phyloP scores from a whole-genome alignment of 2,329 filamentous ascomycete species.

The Fusarium miscanthi region DNA sequence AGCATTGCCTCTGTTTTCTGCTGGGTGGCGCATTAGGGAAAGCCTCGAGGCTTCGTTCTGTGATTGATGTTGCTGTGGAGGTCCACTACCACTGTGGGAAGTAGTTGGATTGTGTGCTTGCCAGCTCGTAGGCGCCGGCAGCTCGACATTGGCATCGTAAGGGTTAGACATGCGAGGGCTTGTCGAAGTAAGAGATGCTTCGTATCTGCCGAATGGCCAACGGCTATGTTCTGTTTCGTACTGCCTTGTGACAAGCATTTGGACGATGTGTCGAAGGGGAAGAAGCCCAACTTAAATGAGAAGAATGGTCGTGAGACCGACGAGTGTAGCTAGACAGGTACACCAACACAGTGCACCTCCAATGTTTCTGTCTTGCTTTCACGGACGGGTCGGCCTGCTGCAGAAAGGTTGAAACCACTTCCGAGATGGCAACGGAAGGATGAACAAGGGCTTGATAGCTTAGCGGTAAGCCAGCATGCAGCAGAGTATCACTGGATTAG shows the following conservation, averaged over 20 bases:
- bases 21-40: constrained; percentile 45
- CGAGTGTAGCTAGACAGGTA: constrained; percentile 22
- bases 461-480: constrained; percentile 13
- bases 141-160: constrained; percentile 58
- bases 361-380: constrained; percentile 22
- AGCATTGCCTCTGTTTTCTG: constrained; percentile 53
- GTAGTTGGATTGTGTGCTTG: constrained; percentile 66
- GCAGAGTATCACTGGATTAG: constrained; percentile 22
- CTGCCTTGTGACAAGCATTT: constrained; percentile 66
- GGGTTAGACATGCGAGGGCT: constrained; percentile 68
- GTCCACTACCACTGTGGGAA: constrained; percentile 58
- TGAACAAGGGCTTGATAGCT: constrained; percentile 13
- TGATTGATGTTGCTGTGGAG: constrained; percentile 59
- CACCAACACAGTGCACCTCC: constrained; percentile 39
- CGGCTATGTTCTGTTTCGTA: constrained; percentile 64
- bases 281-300: constrained; percentile 21
- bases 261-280: constrained; percentile 24
- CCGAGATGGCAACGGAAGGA: constrained; percentile 31
- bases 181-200: constrained; percentile 58
- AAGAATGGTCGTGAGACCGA: constrained; percentile 16
- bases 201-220: constrained; percentile 66
- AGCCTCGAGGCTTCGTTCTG: constrained; percentile 46
- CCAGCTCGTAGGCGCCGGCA: constrained; percentile 67
- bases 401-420: constrained; percentile 34
- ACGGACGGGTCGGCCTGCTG: constrained; percentile 32